Percentiles rank a stretch among this genome's conserved stretches.
phyloP scores from a whole-genome alignment of 306 rosid species.

The Astragalus glycyphyllos region DNA sequence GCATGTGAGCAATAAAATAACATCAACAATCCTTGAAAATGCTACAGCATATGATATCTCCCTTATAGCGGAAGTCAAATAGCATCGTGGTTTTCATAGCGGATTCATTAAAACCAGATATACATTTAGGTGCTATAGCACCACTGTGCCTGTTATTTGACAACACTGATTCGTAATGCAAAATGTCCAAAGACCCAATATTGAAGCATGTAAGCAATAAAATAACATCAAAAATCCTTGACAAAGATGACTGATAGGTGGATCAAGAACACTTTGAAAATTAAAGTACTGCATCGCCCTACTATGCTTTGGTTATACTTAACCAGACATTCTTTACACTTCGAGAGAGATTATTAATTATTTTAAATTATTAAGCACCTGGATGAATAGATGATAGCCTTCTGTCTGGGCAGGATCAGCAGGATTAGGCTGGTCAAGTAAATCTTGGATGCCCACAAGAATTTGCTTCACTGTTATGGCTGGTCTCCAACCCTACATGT shows the following conservation, averaged over 20 bases:
- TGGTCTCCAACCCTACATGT: conserved; percentile 95
- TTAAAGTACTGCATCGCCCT: conserved; percentile 18
- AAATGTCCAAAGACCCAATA: conserved; percentile 27
- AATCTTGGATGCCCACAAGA: conserved; percentile 95
- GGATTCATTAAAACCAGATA: no score
- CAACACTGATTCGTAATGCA: conserved; percentile 13
- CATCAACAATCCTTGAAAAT: neutral
- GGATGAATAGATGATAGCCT: conserved; percentile 97
- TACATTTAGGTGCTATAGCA: no score
- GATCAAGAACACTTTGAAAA: conserved; percentile 18
- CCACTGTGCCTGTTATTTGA: no score
- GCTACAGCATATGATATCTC: no score
- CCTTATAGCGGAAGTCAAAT: no score
- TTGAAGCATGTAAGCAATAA: conserved; percentile 10
- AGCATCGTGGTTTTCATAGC: no score
- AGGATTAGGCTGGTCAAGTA: conserved; percentile 95
- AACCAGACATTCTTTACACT: neutral
- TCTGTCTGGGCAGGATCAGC: conserved; percentile 98
- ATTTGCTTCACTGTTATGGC: conserved; percentile 99
- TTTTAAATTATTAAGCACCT: conserved; percentile 45
- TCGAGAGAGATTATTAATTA: neutral
- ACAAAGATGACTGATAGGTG: neutral
- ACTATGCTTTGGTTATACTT: conserved; percentile 11
- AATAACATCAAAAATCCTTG: neutral
- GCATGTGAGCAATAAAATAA: conserved; percentile 5